phyloP scores from a whole-genome alignment of 257 asterid species.

The Solanum pinnatisectum region DNA sequence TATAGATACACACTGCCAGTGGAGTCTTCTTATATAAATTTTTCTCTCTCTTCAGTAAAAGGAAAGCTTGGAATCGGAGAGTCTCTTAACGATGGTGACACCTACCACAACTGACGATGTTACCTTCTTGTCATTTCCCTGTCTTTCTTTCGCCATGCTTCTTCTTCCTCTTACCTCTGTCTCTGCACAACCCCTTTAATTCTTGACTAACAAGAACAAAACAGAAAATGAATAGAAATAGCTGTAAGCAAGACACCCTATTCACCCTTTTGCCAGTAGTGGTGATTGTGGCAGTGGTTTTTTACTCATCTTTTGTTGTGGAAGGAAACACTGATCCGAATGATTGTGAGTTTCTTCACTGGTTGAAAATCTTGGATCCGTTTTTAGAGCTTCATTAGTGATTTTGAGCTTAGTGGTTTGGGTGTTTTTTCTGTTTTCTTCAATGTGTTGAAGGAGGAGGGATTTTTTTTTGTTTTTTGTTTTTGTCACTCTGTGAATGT shows the following conservation, averaged over 20 bases:
- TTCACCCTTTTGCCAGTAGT: background rate
- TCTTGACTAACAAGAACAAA: background rate
- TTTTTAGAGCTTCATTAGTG: background rate
- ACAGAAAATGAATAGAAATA: background rate
- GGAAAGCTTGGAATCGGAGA: slow-evolving; percentile 56
- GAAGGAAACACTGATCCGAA: slow-evolving; percentile 54
- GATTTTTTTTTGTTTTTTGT: background rate
- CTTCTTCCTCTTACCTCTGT: background rate
- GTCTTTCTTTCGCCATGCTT: background rate
- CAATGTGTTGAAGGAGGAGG: background rate
- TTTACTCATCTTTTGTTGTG: slow-evolving; percentile 11
- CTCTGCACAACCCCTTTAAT: background rate
- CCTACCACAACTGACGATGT: slow-evolving; percentile 21
- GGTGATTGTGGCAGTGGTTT: slow-evolving; percentile 24
- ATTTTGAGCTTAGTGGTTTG: background rate
- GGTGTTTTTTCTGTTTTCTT: background rate
- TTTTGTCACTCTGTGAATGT: background rate
- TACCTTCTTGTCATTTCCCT: slow-evolving; percentile 1
- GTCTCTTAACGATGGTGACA: slow-evolving; percentile 48
- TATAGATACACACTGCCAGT: background rate
- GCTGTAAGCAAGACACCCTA: background rate
- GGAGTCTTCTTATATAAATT: background rate
- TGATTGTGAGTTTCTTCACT: slow-evolving; percentile 37
- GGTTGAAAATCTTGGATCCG: background rate
- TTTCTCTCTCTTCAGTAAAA: slow-evolving; percentile 27